Evolutionary conservation across 306 rosid genomes (phyloP).

Genomic region (Castanea mollissima): DNA sequence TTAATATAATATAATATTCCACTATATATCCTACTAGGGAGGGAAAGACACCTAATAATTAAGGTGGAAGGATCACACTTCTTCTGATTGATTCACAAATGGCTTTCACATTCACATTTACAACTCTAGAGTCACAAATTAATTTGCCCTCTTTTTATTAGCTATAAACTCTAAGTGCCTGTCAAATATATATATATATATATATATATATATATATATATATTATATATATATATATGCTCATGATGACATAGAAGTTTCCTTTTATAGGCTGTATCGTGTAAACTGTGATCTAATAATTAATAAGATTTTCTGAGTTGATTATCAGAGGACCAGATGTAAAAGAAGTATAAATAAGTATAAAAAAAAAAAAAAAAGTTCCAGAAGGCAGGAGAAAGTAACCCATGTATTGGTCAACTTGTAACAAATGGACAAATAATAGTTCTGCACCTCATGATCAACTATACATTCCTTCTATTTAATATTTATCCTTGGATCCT

Average conservation of each 20-base stretch:
- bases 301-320: neutral
- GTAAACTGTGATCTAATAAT: neutral
- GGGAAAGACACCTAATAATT: neutral
- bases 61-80: conserved; percentile 27
- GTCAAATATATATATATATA: neutral
- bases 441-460: neutral
- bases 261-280: neutral
- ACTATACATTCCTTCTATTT: neutral
- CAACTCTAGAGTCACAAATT: neutral
- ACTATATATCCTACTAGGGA: conserved; percentile 5
- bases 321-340: conserved; percentile 4
- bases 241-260: conserved; percentile 5
- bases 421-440: neutral
- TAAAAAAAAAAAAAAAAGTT: no score
- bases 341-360: neutral
- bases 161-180: conserved; percentile 16
- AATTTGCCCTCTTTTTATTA: neutral
- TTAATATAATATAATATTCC: neutral
- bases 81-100: conserved; percentile 3
- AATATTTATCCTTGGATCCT: neutral
- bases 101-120: conserved; percentile 13
- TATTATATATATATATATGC: neutral
- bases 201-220: neutral
- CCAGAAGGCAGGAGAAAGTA: neutral
- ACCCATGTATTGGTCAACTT: conserved; percentile 13